Evolutionary conservation across 768 basidiomycete species (phyloP).

Genomic region (Hericium coralloides): DNA sequence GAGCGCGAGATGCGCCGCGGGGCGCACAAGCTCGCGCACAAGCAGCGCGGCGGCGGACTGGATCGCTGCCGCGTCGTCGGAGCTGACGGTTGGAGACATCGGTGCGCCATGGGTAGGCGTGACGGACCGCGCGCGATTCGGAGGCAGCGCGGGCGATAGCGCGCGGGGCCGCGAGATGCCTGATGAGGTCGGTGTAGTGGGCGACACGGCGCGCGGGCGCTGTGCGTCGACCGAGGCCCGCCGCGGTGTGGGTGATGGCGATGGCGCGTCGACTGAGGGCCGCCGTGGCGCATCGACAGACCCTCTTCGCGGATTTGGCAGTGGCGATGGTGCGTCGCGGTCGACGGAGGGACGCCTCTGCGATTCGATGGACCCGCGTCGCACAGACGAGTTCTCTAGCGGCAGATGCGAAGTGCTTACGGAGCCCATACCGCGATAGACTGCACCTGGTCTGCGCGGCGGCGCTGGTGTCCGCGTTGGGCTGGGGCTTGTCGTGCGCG

Average conservation of each 20-base stretch:
- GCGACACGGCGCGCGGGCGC: background rate
- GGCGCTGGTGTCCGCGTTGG: slow-evolving; percentile 29
- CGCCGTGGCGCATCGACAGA: background rate
- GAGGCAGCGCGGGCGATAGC: background rate
- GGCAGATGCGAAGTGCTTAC: slow-evolving; percentile 44
- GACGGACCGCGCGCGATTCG: slow-evolving; percentile 9
- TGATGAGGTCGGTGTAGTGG: background rate
- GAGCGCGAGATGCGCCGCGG: slow-evolving; percentile 47
- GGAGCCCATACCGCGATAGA: slow-evolving; percentile 37
- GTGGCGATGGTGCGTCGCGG: background rate
- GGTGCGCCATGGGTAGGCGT: slow-evolving; percentile 33
- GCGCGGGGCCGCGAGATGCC: background rate
- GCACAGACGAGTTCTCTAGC: slow-evolving; percentile 21
- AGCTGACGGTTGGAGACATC: slow-evolving; percentile 32
- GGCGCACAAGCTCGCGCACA: slow-evolving; percentile 56
- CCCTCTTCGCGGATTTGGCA: background rate
- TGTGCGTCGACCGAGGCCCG: background rate
- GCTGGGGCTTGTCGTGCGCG: slow-evolving; percentile 33
- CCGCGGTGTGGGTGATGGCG: background rate
- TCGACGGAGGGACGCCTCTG: slow-evolving; percentile 24
- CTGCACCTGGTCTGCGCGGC: slow-evolving; percentile 26
- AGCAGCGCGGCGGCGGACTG: slow-evolving; percentile 55
- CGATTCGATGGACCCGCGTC: slow-evolving; percentile 20
- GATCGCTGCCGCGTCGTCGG: slow-evolving; percentile 59
- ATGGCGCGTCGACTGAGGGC: background rate